These are phyloP conservation scores for Verticillium albo-atrum DNA, from an alignment of 2,329 filamentous ascomycete genomes.

Conservation along the genomic window DNA sequence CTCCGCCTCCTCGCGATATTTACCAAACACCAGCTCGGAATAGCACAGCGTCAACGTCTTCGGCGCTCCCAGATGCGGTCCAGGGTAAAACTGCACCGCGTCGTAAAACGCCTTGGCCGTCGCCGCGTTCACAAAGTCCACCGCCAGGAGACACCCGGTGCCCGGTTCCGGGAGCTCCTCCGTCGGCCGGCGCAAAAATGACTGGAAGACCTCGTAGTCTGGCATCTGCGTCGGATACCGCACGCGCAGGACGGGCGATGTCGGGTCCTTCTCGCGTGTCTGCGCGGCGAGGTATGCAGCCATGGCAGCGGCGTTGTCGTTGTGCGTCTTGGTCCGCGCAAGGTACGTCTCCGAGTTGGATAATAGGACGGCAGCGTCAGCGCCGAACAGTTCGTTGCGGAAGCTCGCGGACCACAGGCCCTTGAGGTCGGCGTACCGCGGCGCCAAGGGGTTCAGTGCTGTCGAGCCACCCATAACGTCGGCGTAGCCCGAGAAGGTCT, in stretches of 20 bases:
- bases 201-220: conserved; percentile 30
- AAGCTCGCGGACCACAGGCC: conserved; percentile 12
- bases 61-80: conserved; percentile 50
- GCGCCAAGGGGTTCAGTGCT: conserved; percentile 42
- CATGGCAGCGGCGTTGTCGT: conserved; percentile 39
- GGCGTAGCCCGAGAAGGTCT: conserved; percentile 52
- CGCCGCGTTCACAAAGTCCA: conserved; percentile 42
- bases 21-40: conserved; percentile 37
- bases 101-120: conserved; percentile 44
- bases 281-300: conserved; percentile 29
- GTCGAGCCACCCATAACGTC: conserved; percentile 50
- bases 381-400: conserved; percentile 41
- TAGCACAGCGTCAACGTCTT: conserved; percentile 45
- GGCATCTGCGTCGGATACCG: conserved; percentile 37
- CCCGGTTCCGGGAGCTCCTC: conserved; percentile 43
- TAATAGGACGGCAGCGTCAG: conserved; percentile 41
- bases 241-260: conserved; percentile 32
- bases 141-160: conserved; percentile 49
- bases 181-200: conserved; percentile 30
- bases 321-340: conserved; percentile 29
- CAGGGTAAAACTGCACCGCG: conserved; percentile 40
- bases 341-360: conserved; percentile 40
- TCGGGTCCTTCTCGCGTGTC: conserved; percentile 18
- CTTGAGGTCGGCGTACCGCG: conserved; percentile 32
- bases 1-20: conserved; percentile 27